Conservation (phyloP, 768 basidiomycete genomes). For the Lactarius sanguifluus region DNA sequence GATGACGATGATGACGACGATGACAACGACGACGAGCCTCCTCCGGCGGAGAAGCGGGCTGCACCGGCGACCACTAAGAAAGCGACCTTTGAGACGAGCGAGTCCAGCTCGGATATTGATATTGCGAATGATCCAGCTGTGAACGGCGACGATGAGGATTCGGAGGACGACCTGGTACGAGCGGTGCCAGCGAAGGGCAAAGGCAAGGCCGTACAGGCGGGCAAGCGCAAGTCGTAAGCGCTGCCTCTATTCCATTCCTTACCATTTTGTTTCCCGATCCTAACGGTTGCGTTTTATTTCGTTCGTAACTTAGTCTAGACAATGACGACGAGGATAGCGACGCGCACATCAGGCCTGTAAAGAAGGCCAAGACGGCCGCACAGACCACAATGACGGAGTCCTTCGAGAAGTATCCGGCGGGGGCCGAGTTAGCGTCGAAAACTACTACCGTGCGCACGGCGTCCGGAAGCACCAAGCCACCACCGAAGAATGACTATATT, state of each 20-base stretch:
- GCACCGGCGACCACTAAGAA: too few relatives aligned
- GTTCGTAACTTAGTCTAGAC: constrained; percentile 4
- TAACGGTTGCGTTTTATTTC: not conserved
- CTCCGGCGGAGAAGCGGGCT: too few relatives aligned
- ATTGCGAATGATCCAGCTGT: constrained; percentile 29
- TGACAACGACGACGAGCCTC: too few relatives aligned
- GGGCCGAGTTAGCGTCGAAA: constrained; percentile 17
- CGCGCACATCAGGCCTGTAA: constrained; percentile 47
- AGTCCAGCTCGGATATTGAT: constrained; percentile 35
- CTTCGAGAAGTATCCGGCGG: constrained; percentile 45
- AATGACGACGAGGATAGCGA: constrained; percentile 11
- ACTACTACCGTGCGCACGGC: constrained; percentile 42
- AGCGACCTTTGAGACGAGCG: constrained; percentile 20
- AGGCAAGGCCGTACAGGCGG: constrained; percentile 44
- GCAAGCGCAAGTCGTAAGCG: constrained; percentile 69
- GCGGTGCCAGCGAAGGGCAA: constrained; percentile 43
- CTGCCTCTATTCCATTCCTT: not conserved
- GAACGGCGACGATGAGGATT: constrained; percentile 40
- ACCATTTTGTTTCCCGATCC: too few relatives aligned
- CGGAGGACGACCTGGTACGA: constrained; percentile 38
- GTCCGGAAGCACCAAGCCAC: constrained; percentile 53
- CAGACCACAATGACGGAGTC: constrained; percentile 55
- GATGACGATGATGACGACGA: not conserved
- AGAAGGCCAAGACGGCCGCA: constrained; percentile 47
- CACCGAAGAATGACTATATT: constrained; percentile 17